Evolutionary conservation across 768 basidiomycete species (phyloP).

Genomic region (Kwoniella sp.): DNA sequence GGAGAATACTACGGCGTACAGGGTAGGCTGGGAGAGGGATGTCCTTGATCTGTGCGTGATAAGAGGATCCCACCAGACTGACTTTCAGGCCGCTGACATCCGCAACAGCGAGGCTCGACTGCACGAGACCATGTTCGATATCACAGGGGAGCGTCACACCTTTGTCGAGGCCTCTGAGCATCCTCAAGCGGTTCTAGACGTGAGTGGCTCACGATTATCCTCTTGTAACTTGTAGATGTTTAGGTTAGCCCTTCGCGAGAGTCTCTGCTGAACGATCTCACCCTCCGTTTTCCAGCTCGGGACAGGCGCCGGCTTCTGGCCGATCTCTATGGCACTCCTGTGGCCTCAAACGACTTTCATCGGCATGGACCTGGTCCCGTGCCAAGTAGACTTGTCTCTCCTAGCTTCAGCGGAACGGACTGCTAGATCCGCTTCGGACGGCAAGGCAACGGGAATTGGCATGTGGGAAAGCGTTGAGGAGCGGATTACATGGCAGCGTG

Average conservation of each 20-base stretch:
- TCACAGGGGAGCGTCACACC: constrained; percentile 37
- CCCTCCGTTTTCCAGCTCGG: constrained; percentile 35
- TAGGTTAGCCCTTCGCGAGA: no score
- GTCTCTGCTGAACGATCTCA: no score
- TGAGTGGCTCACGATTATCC: no score
- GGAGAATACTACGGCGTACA: constrained; percentile 24
- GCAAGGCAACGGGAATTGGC: constrained; percentile 19
- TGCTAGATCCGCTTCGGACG: constrained; percentile 15
- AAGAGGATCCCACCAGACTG: not conserved
- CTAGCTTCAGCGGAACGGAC: constrained; percentile 34
- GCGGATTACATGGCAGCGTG: constrained; percentile 49
- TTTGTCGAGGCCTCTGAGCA: constrained; percentile 28
- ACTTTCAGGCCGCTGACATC: not conserved
- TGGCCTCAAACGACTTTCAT: constrained; percentile 48
- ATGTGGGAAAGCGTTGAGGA: constrained; percentile 42
- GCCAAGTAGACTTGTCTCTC: constrained; percentile 41
- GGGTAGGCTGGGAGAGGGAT: constrained; percentile 50
- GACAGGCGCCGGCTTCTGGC: constrained; percentile 50
- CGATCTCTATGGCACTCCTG: constrained; percentile 46
- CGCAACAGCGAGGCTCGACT: constrained; percentile 42
- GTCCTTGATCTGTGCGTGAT: constrained; percentile 48
- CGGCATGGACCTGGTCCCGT: constrained; percentile 47
- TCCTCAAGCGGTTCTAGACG: constrained; percentile 47
- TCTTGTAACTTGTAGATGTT: no score
- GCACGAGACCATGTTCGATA: constrained; percentile 44